Evolutionary conservation across 2,329 filamentous ascomycete species (phyloP), one percentile per base, ranked within the genome.

Genomic region (Aureobasidium sp.): DNA sequence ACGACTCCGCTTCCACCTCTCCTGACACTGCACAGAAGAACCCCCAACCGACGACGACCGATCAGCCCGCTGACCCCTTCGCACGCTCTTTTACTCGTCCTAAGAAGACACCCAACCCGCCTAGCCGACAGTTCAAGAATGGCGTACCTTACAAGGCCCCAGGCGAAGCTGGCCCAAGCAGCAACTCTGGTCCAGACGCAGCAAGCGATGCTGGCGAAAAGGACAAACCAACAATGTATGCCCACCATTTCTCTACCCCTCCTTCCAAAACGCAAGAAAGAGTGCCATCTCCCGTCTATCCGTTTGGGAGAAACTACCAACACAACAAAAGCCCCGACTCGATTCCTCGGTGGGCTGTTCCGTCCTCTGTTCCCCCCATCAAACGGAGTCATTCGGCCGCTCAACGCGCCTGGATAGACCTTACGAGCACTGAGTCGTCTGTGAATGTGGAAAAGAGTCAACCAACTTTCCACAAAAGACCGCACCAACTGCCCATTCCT

Each of bases 51-150:
- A 23, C 53, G 27, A 29, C 53, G 4, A 27, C 29, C 62, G 65
- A 58, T 55, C 62, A 13, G 61, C 35, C 49, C 46, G 61, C 38
- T 57, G 62, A 62, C 53, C 63, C 43, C 29, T 64, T 40, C 50
- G 55, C 27, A 29, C 54, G 38, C 25, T 57, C 46, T 33, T 60
- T 38, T 38, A 55, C 37, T 21, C 63, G 70, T 58, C 67, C 68
- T 21, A 73, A 68, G 62, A 71, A 68, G 50, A 66, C 67, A 13
- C 71, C 71, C 4, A 68, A 64, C 15, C 65, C 67, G 37, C 69
- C 67, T 4, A 71, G 68, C 55, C 64, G 63, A 33, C 67, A 67
- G 17, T 65, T 67, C 46, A 69, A 68, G 35, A 57, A 50, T 27
- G 58, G 46, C 5, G 25, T 51, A 10, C 58, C 58, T 9, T 38